Base-by-base conservation (phyloP, 108 stramenopile genomes). In the Skeletonema potamos region DNA sequence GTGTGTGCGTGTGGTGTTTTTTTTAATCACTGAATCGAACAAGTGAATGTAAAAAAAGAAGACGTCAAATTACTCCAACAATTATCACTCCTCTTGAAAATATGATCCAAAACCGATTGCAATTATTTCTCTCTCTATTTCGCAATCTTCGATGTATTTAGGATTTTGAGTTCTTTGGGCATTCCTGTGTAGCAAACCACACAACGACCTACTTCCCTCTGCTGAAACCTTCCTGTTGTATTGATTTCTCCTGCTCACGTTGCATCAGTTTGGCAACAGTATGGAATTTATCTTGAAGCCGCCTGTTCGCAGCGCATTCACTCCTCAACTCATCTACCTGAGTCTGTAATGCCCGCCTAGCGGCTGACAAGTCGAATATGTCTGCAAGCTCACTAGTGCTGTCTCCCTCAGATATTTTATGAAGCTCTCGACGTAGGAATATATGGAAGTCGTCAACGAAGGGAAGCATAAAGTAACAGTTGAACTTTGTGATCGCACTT, bases 401-500 rank as follows among this genome's bases (percentile, higher is more conserved):
- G 59, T 84, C 86, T 27, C 85, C 86, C 56, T 84, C 84, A 48
- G 87, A 92, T 22, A 87, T 64, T 57, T 82, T 85, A 62, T 92
- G 89, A 29, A 94, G 74, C 72, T 91, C 88, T 41, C 57, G 67
- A 54, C 95, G 84, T 24, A 96, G 77, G 66, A 82, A 93, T 54
- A 82, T 81, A 44, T 92, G 92, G 69, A 96, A 95, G 46, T 93
- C 89, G 73, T 95, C 91, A 4, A 95, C 86, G 69, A 96, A 95
- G 4, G 96, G 93, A 55, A 96, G 83, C 77, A 96, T 88, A 81
- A 95, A 96, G 66, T 87, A 96, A 77, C 92, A 96, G 77, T 96
- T 96, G 84, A 94, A 95, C 84, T 96, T 96, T 67, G 93, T 94
- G 27, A 86, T 89, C 10, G 93, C 91, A 27, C 82, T 87, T 66